Evolutionary conservation across 2,329 filamentous ascomycete species (phyloP), one percentile per base, ranked within the genome.

Genomic region (Juglanconis sp.): DNA sequence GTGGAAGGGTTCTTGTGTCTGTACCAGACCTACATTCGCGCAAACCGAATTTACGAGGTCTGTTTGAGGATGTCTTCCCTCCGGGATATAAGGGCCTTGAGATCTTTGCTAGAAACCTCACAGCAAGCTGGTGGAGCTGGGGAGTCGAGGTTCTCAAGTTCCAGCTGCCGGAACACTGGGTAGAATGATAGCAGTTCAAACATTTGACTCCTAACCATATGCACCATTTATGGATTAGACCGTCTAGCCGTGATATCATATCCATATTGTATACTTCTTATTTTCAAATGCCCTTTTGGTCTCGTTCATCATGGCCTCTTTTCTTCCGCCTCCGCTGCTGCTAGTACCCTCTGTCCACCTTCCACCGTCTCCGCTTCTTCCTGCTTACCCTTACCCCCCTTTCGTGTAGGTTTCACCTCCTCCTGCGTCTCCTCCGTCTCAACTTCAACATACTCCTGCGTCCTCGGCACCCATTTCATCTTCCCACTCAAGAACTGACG

Each of bases 1-100:
- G 73, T 61, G 76, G 74, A 35, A 87, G 81, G 69, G 83, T 91
- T 2, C 77, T 94, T 36, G 71, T 91, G 8, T 86, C 83, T 1
- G 89, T 91, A 30, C 88, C 90, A 1, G 90, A 94, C 69, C 66
- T 91, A 4, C 91, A 95, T 72, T 93, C 90, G 0, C 78, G 90
- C 52, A 95, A 95, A 70, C 91, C 91, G 3, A 90, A 87, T 67
- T 69, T 94, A 58, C 85, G 87, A 62, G 68, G 72, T 2, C 65
- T 91, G 30, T 82, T 92, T 53, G 79, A 82, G 57, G 74, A 79
- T 4, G 67, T 86, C n/a, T 67, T 90, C 34, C 76, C 77, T 0
- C 65, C 68, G 3, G 71, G 76, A 2, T 87, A 85, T 65, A 68
- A 70, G 15, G 89, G 82, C 2, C 75, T 93, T n/a, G 91, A 95